A percentile compares a stretch with the other conserved stretches of the same genome.
Conservation (phyloP, 257 asterid genomes). For the Solanum bukasovii region DNA sequence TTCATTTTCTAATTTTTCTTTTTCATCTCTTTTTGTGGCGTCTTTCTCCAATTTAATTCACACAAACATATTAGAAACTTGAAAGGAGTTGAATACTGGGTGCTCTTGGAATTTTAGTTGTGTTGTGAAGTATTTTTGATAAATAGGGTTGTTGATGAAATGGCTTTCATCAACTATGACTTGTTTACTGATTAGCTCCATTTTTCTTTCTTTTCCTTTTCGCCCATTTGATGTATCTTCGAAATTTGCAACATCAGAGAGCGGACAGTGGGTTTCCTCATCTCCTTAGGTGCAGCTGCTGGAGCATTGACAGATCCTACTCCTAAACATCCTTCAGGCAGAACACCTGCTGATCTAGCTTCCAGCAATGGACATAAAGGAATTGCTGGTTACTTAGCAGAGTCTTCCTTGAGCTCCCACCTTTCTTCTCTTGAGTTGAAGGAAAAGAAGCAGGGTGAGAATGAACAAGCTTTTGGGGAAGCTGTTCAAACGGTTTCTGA, state of each 20-base stretch:
- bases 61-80: neutral
- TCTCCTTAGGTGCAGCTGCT: slow-evolving; percentile 69
- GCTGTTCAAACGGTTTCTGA: slow-evolving; percentile 62
- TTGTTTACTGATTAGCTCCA: neutral
- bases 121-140: neutral
- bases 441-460: slow-evolving; percentile 28
- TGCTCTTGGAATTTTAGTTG: neutral
- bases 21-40: neutral
- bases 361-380: slow-evolving; percentile 84
- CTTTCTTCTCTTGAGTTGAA: slow-evolving; percentile 47
- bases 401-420: slow-evolving; percentile 59
- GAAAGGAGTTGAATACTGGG: neutral
- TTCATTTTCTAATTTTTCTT: neutral
- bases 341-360: slow-evolving; percentile 84
- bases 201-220: neutral
- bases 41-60: neutral
- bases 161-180: neutral
- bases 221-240: slow-evolving; percentile 4
- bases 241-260: slow-evolving; percentile 34
- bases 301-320: slow-evolving; percentile 81
- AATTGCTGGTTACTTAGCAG: slow-evolving; percentile 87
- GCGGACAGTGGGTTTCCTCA: slow-evolving; percentile 65
- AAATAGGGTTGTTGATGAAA: neutral
- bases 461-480: slow-evolving; percentile 15
- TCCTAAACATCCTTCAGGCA: slow-evolving; percentile 53